Evolutionary conservation across 2,329 filamentous ascomycete genomes (phyloP), one percentile per base, ranked within the genome.

Genomic region (Tolypocladium paradoxum): DNA sequence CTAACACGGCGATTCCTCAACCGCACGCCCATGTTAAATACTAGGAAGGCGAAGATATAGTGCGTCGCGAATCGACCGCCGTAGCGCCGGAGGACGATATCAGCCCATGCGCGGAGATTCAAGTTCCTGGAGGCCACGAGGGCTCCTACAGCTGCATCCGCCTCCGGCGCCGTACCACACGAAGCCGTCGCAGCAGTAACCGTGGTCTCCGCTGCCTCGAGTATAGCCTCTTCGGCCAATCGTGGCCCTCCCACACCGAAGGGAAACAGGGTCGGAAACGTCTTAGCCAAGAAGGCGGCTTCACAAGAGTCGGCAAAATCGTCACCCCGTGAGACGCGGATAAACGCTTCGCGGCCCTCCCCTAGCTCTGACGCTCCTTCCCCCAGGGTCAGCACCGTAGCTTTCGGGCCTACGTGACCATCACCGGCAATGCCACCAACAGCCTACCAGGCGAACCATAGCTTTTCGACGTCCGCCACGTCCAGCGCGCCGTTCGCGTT

Each of bases 21-120:
- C 11, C 52, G 38, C 11, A 57, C 49, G 27, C 50, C 36, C 34
- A 57, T 53, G 38, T 56, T 57, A 45, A 57, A 57, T 4, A 57
- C 53, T 12, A 57, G 20, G 34, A 57, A 57, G n/a, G 47, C 31
- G 48, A 57, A 57, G 24, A 57, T 51, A 2, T 49, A 48, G 38
- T 57, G 55, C 6, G 46, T 50, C 4, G 55, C 53, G 29, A 55
- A 53, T 38, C 54, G 54, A 11, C 54, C 54, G 18, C 54, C 54
- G 22, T 54, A 53, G 11, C 55, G 48, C n/a, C 38, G 51, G 29
- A 57, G 36, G 34, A 72, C 58, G 14, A 50, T 43, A 16, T 43
- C 35, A 4, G 49, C 35, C 49, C 35, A 50, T 11, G 35, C n/a
- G 11, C 36, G 49, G 12, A 50, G 49, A 43, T 24, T 40, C 29